These are phyloP conservation scores for Aspergillus fructus DNA, from an alignment of 2,329 filamentous ascomycete species.

Conservation along the genomic window DNA sequence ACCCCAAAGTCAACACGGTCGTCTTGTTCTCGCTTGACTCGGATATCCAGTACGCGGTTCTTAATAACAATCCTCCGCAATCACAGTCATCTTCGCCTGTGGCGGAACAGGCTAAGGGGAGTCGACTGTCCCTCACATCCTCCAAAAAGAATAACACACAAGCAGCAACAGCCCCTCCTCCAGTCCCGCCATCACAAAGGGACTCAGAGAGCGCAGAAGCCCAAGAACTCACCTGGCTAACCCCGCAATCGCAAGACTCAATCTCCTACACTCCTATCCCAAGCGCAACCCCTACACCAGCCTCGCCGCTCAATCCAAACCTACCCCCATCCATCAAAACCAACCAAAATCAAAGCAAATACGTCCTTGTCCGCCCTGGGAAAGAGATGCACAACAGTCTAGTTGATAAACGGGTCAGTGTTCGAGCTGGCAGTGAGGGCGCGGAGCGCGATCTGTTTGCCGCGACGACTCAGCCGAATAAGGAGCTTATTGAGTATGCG, in stretches of 20 bases:
- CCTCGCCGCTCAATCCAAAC: background rate
- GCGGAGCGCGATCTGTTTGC: constrained; percentile 24
- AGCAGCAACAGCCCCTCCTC: constrained; percentile 2
- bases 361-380: constrained; percentile 29
- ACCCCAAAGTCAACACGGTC: constrained; percentile 25
- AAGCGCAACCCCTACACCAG: background rate
- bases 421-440: constrained; percentile 17
- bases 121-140: background rate
- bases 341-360: constrained; percentile 13
- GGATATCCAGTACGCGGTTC: constrained; percentile 26
- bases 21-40: constrained; percentile 30
- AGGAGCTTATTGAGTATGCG: constrained; percentile 30
- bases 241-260: constrained; percentile 26
- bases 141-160: background rate
- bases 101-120: background rate
- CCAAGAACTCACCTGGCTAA: constrained; percentile 19
- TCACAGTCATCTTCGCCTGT: background rate
- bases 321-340: background rate
- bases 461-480: constrained; percentile 18
- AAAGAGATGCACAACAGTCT: constrained; percentile 27
- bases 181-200: background rate
- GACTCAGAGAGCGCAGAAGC: background rate
- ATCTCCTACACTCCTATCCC: constrained; percentile 18
- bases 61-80: constrained; percentile 12
- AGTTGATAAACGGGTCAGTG: constrained; percentile 26